Percentiles rank a stretch among this genome's conserved stretches.
These are phyloP conservation scores for Allomyces macrogynus DNA, from an alignment of 192 early-diverging fungal species.

Conservation along the genomic window DNA sequence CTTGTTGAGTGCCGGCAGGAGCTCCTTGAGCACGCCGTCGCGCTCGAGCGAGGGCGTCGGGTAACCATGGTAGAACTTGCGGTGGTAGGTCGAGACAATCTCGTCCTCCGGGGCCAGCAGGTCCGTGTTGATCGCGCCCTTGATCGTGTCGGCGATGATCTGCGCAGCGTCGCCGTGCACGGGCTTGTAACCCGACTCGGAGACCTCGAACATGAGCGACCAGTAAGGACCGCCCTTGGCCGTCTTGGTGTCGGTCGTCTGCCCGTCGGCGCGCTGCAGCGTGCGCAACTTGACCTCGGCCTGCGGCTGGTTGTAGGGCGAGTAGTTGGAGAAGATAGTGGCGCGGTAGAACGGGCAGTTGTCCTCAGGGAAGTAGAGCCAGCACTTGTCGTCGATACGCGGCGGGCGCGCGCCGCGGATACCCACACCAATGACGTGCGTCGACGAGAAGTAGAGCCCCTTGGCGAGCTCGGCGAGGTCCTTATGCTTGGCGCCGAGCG, in stretches of 20 bases:
- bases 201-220: constrained; percentile 17
- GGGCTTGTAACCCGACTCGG: constrained; percentile 13
- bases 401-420: constrained; percentile 11
- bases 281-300: constrained; percentile 8
- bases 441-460: constrained; percentile 9
- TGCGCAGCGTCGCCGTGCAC: constrained; percentile 5
- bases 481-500: constrained; percentile 5
- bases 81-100: constrained; percentile 15
- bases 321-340: constrained; percentile 19
- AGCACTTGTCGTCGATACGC: constrained; percentile 14
- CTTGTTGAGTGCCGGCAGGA: constrained; percentile 9
- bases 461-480: constrained; percentile 6
- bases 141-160: constrained; percentile 11
- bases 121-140: constrained; percentile 13
- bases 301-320: constrained; percentile 10
- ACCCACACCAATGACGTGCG: constrained; percentile 14
- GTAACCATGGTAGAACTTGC: constrained; percentile 12
- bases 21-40: constrained; percentile 6
- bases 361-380: constrained; percentile 16
- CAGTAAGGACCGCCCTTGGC: constrained; percentile 13
- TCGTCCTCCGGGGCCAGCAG: constrained; percentile 11
- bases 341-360: constrained; percentile 14
- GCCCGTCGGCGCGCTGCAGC: constrained; percentile 8
- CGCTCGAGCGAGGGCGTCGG: constrained; percentile 14
- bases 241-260: neutral